Percentiles rank a stretch among this genome's conserved stretches.
These are phyloP conservation scores for Stagonosporopsis cucurbitacearum DNA, from an alignment of 2,329 filamentous ascomycete genomes.

Conservation along the genomic window DNA sequence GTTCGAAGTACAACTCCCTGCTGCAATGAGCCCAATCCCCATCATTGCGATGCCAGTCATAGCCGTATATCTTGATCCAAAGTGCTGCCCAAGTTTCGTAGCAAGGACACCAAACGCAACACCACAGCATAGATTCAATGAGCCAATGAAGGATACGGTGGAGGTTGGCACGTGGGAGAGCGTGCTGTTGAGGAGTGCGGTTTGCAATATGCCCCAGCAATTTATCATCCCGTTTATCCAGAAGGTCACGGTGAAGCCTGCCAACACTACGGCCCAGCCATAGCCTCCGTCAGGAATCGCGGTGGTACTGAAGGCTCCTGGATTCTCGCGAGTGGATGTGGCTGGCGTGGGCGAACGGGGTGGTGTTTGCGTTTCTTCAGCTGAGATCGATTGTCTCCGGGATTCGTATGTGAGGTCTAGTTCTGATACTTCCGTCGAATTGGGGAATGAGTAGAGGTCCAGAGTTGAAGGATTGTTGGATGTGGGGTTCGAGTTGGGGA, in stretches of 20 bases:
- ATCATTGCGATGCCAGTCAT: conserved; percentile 60
- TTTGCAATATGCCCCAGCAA: conserved; percentile 67
- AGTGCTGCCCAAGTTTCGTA: conserved; percentile 56
- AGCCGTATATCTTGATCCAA: conserved; percentile 58
- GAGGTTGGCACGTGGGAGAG: conserved; percentile 54
- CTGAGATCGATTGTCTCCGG: neutral
- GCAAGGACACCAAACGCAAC: conserved; percentile 61
- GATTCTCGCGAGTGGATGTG: neutral
- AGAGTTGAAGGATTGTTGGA: conserved; percentile 1
- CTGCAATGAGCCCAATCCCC: conserved; percentile 57
- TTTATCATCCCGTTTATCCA: conserved; percentile 60
- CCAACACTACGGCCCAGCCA: conserved; percentile 62
- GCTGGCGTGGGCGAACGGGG: conserved; percentile 5
- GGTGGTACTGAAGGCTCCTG: conserved; percentile 21
- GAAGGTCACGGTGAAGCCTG: conserved; percentile 60
- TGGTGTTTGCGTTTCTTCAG: conserved; percentile 11
- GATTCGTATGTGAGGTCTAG: conserved; percentile 3
- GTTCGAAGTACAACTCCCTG: conserved; percentile 51
- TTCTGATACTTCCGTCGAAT: conserved; percentile 3
- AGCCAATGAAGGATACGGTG: conserved; percentile 66
- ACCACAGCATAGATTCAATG: conserved; percentile 58
- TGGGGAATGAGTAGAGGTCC: neutral
- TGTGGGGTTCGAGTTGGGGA: conserved; percentile 3
- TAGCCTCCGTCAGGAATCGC: conserved; percentile 61
- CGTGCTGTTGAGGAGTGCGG: conserved; percentile 58